phyloP scores from a whole-genome alignment of 2,329 filamentous ascomycete species.

The Coniochaeta sp. region DNA sequence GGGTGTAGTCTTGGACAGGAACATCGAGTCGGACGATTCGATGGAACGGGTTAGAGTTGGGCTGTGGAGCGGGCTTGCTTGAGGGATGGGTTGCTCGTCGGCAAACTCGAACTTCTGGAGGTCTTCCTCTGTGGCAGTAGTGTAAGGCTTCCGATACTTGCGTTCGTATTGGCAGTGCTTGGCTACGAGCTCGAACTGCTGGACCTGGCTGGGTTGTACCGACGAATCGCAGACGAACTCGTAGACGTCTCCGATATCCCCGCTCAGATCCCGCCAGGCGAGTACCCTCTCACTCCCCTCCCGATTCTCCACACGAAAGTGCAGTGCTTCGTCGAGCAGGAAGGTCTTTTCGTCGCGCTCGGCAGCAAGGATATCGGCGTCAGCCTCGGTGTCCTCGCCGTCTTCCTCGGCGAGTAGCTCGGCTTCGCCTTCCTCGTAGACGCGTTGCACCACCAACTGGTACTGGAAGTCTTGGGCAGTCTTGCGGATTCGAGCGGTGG shows the following conservation, averaged over 20 bases:
- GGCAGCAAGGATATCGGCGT: slow-evolving; percentile 64
- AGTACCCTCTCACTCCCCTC: slow-evolving; percentile 78
- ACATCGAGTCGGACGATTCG: slow-evolving; percentile 51
- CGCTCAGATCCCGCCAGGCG: slow-evolving; percentile 91
- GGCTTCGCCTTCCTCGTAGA: slow-evolving; percentile 95
- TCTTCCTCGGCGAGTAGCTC: slow-evolving; percentile 86
- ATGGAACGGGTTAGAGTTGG: slow-evolving; percentile 48
- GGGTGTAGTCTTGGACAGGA: slow-evolving; percentile 36
- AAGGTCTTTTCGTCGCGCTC: slow-evolving; percentile 95
- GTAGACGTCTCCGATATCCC: slow-evolving; percentile 90
- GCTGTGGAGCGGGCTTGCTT: slow-evolving; percentile 55
- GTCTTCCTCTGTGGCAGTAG: slow-evolving; percentile 74
- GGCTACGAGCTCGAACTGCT: slow-evolving; percentile 74
- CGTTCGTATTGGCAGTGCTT: slow-evolving; percentile 96
- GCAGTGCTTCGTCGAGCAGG: slow-evolving; percentile 3
- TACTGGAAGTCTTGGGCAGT: slow-evolving; percentile 96
- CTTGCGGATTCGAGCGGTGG: slow-evolving; percentile 81
- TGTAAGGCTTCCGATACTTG: slow-evolving; percentile 76
- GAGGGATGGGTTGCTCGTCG: slow-evolving; percentile 55
- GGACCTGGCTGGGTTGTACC: slow-evolving; percentile 61
- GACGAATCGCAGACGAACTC: slow-evolving; percentile 90
- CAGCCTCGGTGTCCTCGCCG: slow-evolving; percentile 69
- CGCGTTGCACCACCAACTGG: slow-evolving; percentile 90
- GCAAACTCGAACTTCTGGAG: slow-evolving; percentile 76
- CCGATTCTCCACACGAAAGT: slow-evolving; percentile 49